Percentiles rank a stretch among this genome's conserved stretches.
Evolutionary conservation across 805 yeast species (phyloP).

Genomic region (Candida methanosorbosa): DNA sequence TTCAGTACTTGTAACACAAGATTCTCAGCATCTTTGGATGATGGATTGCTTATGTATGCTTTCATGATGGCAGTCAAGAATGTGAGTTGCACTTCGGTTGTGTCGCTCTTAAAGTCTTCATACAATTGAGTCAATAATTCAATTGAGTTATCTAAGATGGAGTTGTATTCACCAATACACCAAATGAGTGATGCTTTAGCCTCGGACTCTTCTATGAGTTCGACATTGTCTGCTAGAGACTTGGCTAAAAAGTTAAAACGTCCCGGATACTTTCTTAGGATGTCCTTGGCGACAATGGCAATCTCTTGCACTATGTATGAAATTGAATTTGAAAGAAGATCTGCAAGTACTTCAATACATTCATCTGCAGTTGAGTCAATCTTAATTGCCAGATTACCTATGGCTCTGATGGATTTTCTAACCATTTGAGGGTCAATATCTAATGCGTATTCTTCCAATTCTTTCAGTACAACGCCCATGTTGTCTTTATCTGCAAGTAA

Average conservation of each 20-base stretch:
- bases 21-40: constrained; percentile 38
- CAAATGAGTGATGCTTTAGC: constrained; percentile 73
- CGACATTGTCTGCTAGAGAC: constrained; percentile 33
- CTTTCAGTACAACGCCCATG: constrained; percentile 54
- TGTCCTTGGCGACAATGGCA: constrained; percentile 64
- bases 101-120: constrained; percentile 47
- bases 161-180: constrained; percentile 72
- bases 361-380: constrained; percentile 49
- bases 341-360: constrained; percentile 56
- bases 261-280: constrained; percentile 68
- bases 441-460: constrained; percentile 77
- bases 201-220: constrained; percentile 64
- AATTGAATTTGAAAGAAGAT: constrained; percentile 53
- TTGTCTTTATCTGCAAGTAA: constrained; percentile 63
- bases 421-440: constrained; percentile 84
- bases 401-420: constrained; percentile 78
- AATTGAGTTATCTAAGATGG: constrained; percentile 33
- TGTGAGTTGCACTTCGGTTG: constrained; percentile 66
- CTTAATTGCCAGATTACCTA: constrained; percentile 83
- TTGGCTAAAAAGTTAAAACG: constrained; percentile 37
- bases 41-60: constrained; percentile 44
- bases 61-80: constrained; percentile 69
- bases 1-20: constrained; percentile 53
- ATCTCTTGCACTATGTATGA: constrained; percentile 77
- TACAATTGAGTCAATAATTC: constrained; percentile 33